These are phyloP conservation scores for Pleurotus eryngii DNA, from an alignment of 768 basidiomycete species.

Conservation along the genomic window DNA sequence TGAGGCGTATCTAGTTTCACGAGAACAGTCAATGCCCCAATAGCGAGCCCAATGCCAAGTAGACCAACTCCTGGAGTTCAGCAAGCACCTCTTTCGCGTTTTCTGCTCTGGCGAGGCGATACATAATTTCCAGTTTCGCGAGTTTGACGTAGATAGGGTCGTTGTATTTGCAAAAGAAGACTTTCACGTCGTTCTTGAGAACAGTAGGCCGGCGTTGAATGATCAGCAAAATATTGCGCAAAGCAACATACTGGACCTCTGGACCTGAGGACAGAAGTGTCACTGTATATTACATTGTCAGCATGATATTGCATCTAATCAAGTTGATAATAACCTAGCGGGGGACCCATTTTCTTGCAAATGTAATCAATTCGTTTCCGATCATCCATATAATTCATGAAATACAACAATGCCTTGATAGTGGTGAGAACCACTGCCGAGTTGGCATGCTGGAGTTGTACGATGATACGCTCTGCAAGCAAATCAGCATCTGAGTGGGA, in stretches of 20 bases:
- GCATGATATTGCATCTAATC: slow-evolving; percentile 4
- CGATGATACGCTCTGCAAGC: slow-evolving; percentile 92
- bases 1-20: slow-evolving; percentile 75
- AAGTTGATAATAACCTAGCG: slow-evolving; percentile 59
- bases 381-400: slow-evolving; percentile 99
- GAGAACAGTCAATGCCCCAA: background rate
- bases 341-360: slow-evolving; percentile 98
- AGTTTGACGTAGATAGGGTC: slow-evolving; percentile 99
- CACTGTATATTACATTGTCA: slow-evolving; percentile 44
- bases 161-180: slow-evolving; percentile 99
- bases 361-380: slow-evolving; percentile 81
- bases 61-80: slow-evolving; percentile 86
- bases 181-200: slow-evolving; percentile 94
- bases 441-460: slow-evolving; percentile 96
- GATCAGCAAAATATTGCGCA: slow-evolving; percentile 95
- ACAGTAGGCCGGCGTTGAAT: slow-evolving; percentile 93
- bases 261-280: slow-evolving; percentile 94
- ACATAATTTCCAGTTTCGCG: slow-evolving; percentile 98
- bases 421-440: slow-evolving; percentile 99
- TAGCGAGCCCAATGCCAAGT: background rate
- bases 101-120: slow-evolving; percentile 90
- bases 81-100: slow-evolving; percentile 91
- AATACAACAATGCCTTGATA: slow-evolving; percentile 90
- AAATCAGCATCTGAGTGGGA: slow-evolving; percentile 84
- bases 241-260: slow-evolving; percentile 96